phyloP scores from a whole-genome alignment of 768 basidiomycete genomes.

The Russula emetica region DNA sequence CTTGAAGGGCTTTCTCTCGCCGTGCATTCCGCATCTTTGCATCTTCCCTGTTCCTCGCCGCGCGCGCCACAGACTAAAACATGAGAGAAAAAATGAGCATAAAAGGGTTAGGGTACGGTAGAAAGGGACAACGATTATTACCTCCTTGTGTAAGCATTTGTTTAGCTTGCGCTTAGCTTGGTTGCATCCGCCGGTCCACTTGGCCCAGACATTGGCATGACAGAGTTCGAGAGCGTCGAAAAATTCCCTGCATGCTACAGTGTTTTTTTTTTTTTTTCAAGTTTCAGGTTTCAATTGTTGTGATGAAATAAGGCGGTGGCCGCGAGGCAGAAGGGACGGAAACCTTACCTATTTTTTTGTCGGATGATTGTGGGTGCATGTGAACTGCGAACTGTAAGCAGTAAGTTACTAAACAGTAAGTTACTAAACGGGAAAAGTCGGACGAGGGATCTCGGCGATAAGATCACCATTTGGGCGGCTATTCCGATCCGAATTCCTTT shows the following conservation, averaged over 20 bases:
- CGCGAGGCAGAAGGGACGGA: constrained; percentile 21
- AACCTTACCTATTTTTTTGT: constrained; percentile 42
- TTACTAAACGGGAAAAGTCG: not conserved
- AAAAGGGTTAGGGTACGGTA: not conserved
- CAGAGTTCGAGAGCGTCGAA: constrained; percentile 73
- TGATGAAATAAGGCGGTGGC: constrained; percentile 5
- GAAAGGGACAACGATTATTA: constrained; percentile 36
- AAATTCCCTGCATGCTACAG: constrained; percentile 66
- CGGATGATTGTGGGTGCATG: constrained; percentile 69
- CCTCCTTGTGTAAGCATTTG: constrained; percentile 67
- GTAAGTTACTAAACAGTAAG: no score
- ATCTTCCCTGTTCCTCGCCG: constrained; percentile 52
- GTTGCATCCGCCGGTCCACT: constrained; percentile 69
- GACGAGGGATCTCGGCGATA: not conserved
- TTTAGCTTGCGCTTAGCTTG: constrained; percentile 62
- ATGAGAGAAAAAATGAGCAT: constrained; percentile 6
- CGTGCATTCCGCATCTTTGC: constrained; percentile 56
- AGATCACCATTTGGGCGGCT: not conserved
- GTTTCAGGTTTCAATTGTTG: not conserved
- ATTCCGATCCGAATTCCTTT: not conserved
- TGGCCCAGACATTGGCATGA: constrained; percentile 58
- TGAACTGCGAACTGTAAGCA: not conserved
- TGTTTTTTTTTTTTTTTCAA: no score
- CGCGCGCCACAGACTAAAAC: constrained; percentile 55
- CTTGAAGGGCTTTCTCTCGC: constrained; percentile 52